Evolutionary conservation across 2,329 filamentous ascomycete species (phyloP), one percentile per base, ranked within the genome.

Genomic region (Lecanicillium sp.): DNA sequence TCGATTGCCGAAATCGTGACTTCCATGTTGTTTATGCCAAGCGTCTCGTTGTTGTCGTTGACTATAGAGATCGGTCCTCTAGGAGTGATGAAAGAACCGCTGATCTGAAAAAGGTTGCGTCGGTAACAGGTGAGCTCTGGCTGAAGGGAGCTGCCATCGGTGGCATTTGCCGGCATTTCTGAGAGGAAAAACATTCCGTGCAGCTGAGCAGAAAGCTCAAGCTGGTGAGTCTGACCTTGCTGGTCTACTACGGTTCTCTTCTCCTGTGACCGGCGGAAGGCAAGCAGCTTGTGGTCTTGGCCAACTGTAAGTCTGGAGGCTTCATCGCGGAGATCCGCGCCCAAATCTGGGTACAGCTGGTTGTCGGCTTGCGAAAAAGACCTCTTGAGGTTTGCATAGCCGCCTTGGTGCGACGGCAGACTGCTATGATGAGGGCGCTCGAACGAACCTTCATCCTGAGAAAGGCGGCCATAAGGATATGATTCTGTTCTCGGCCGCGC

Each of bases 111-210:
- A 35, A 96, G 70, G 56, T 96, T 96, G 34, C 90, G 79, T 47
- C 90, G 83, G 62, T 96, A 96, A 70, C 90, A 96, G 3, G 90
- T 96, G 57, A 96, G 63, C 63, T 96, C 90, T 37, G 78, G 86
- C 55, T 84, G 82, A 35, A 80, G 65, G 33, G 72, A 57, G 33
- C 61, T 67, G 43, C 73, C 75, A 47, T 82, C 76, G 47, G 59
- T 68, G 39, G 68, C 64, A 44, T 71, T 78, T 52, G 81, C 73
- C 2, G 83, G 80, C 65, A 84, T 83, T 56, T 90, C 85, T 20
- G 85, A 87, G 22, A 90, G 68, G 58, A 90, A 90, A 66, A 90
- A 90, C 84, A 90, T 89, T 65, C 85, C 85, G 55, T 89, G 84
- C 20, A 90, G 76, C 62, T 90, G 84, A 13, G 85, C 84, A 7